These are phyloP conservation scores for Colletotrichum sp. DNA, from an alignment of 2,329 filamentous ascomycete species.

Conservation along the genomic window DNA sequence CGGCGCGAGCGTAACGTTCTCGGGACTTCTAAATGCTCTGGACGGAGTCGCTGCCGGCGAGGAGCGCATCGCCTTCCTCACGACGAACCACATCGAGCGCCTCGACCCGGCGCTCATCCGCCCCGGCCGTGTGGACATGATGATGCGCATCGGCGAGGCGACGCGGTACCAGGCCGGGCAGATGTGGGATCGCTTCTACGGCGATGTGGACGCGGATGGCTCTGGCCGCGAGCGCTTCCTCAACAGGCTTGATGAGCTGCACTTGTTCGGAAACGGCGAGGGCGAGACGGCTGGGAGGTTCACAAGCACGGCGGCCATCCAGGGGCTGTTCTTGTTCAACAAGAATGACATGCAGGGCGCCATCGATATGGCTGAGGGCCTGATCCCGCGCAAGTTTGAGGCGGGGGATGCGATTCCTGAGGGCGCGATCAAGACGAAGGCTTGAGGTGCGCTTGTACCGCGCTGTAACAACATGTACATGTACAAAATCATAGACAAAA, in stretches of 20 bases:
- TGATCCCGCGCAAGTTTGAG: slow-evolving; percentile 64
- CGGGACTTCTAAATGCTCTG: slow-evolving; percentile 82
- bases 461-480: slow-evolving; percentile 12
- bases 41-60: slow-evolving; percentile 96
- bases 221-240: slow-evolving; percentile 73
- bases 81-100: slow-evolving; percentile 91
- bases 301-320: slow-evolving; percentile 89
- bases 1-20: slow-evolving; percentile 92
- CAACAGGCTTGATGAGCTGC: slow-evolving; percentile 69
- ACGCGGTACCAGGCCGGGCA: slow-evolving; percentile 81
- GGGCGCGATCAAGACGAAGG: slow-evolving; percentile 46
- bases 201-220: slow-evolving; percentile 74
- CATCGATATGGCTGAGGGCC: slow-evolving; percentile 76
- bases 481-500: background rate
- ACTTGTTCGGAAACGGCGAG: slow-evolving; percentile 67
- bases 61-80: slow-evolving; percentile 91
- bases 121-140: slow-evolving; percentile 93
- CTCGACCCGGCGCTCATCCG: slow-evolving; percentile 89
- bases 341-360: slow-evolving; percentile 90
- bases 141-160: slow-evolving; percentile 86
- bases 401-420: slow-evolving; percentile 42
- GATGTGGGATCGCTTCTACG: slow-evolving; percentile 97
- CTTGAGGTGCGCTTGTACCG: slow-evolving; percentile 25
- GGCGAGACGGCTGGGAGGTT: slow-evolving; percentile 52
- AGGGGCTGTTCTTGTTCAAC: slow-evolving; percentile 94